Evolutionary conservation across 148 eudicot genomes (phyloP).

Genomic region (Dianthus caryophyllus): DNA sequence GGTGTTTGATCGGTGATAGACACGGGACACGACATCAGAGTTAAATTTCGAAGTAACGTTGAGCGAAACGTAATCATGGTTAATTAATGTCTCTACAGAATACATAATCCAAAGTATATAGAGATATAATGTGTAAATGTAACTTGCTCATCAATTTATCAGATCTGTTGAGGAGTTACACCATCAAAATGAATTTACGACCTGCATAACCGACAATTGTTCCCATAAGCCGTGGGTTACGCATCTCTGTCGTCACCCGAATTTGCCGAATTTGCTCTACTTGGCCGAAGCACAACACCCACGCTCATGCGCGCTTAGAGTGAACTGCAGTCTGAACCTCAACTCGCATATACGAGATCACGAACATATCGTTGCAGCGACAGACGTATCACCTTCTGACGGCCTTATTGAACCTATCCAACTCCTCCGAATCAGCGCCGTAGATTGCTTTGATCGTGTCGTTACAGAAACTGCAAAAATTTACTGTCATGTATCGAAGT

Average conservation of each 20-base stretch:
- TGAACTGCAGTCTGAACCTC: background rate
- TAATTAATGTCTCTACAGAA: too few relatives aligned
- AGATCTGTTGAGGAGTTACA: background rate
- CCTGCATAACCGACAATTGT: background rate
- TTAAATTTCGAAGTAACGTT: too few relatives aligned
- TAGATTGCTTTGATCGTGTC: constrained; percentile 63
- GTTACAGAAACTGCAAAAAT: constrained; percentile 46
- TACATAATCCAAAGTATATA: too few relatives aligned
- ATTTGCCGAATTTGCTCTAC: background rate
- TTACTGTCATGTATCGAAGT: background rate
- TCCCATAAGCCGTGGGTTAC: background rate
- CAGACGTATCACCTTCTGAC: constrained; percentile 32
- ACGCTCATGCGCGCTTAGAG: background rate
- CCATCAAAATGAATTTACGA: background rate
- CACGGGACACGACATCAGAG: too few relatives aligned
- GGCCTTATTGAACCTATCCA: constrained; percentile 51
- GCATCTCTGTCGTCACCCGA: background rate
- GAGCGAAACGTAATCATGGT: too few relatives aligned
- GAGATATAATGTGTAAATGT: too few relatives aligned
- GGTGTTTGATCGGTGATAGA: too few relatives aligned
- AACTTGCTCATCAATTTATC: background rate
- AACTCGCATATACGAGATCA: background rate
- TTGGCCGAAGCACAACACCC: background rate
- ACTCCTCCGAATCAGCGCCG: constrained; percentile 50
- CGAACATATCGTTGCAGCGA: background rate